A percentile compares a stretch with the other conserved stretches of the same genome.
These are phyloP conservation scores for Leishmania lainsoni DNA, from an alignment of 208 protist genomes.

Conservation along the genomic window DNA sequence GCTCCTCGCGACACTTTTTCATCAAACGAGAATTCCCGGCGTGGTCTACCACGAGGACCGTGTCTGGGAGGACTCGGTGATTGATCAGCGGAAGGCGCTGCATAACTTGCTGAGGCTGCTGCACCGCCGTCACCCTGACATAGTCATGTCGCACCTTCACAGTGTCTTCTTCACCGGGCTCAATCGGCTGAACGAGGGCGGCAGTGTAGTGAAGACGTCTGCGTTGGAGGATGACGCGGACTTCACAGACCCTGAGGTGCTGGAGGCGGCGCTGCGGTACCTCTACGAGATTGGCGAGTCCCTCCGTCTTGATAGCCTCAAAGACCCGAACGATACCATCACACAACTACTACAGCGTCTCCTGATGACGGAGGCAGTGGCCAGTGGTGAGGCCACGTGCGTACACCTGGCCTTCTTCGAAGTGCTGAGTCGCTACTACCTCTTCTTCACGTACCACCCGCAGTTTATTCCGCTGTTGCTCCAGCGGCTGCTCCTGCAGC, in stretches of 20 bases:
- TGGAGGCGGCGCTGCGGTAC: constrained; percentile 73
- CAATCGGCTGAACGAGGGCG: constrained; percentile 13
- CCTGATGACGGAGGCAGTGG: constrained; percentile 46
- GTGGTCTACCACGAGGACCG: constrained; percentile 41
- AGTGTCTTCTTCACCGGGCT: constrained; percentile 27
- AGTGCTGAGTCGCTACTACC: constrained; percentile 65
- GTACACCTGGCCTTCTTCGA: constrained; percentile 86
- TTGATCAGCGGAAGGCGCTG: constrained; percentile 68
- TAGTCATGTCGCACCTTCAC: constrained; percentile 59
- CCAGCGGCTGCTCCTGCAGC: constrained; percentile 67
- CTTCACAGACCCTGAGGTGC: constrained; percentile 45
- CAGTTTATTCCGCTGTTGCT: constrained; percentile 63
- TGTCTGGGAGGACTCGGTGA: constrained; percentile 60
- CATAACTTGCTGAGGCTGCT: constrained; percentile 69
- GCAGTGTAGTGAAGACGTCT: not conserved
- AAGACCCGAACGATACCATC: constrained; percentile 37
- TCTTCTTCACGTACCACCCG: constrained; percentile 69
- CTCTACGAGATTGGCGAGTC: constrained; percentile 80
- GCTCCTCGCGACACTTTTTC: constrained; percentile 53
- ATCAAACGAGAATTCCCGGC: constrained; percentile 47
- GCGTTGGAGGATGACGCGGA: constrained; percentile 14
- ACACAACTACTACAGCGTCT: constrained; percentile 56
- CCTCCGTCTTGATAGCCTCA: constrained; percentile 52
- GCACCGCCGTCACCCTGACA: constrained; percentile 45
- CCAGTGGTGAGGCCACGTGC: constrained; percentile 26